These are phyloP conservation scores for Xylariaceae sp. DNA, from an alignment of 2,329 filamentous ascomycete genomes.

Conservation along the genomic window DNA sequence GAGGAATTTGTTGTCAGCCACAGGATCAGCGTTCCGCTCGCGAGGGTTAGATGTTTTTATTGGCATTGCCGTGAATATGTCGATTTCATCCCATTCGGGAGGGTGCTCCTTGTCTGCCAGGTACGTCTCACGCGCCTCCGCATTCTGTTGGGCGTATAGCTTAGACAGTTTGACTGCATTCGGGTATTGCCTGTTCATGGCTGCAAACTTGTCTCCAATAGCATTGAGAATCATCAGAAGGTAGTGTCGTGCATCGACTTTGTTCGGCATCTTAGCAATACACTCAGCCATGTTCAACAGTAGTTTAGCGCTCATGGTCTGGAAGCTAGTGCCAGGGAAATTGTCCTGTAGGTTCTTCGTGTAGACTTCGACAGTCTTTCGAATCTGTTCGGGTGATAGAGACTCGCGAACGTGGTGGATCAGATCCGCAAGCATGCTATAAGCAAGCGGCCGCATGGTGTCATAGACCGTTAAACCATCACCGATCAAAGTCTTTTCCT, in stretches of 20 bases:
- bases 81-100: slow-evolving; percentile 96
- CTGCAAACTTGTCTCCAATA: slow-evolving; percentile 95
- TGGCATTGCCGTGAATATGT: slow-evolving; percentile 93
- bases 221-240: slow-evolving; percentile 96
- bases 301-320: slow-evolving; percentile 98
- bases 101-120: slow-evolving; percentile 76
- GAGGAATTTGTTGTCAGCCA: slow-evolving; percentile 95
- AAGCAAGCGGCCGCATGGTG: slow-evolving; percentile 90
- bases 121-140: slow-evolving; percentile 69
- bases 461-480: slow-evolving; percentile 96
- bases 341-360: slow-evolving; percentile 94
- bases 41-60: slow-evolving; percentile 93
- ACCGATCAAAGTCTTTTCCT: slow-evolving; percentile 90
- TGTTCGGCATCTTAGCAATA: slow-evolving; percentile 90
- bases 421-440: slow-evolving; percentile 96
- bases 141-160: slow-evolving; percentile 68
- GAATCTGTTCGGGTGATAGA: slow-evolving; percentile 86
- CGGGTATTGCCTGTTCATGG: slow-evolving; percentile 94
- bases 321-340: slow-evolving; percentile 96
- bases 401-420: slow-evolving; percentile 95
- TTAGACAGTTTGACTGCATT: slow-evolving; percentile 94
- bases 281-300: slow-evolving; percentile 97
- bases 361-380: slow-evolving; percentile 94
- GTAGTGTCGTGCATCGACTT: slow-evolving; percentile 91
- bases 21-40: slow-evolving; percentile 84